Conservation (phyloP, 306 rosid species). For the Carpinus viminea region DNA sequence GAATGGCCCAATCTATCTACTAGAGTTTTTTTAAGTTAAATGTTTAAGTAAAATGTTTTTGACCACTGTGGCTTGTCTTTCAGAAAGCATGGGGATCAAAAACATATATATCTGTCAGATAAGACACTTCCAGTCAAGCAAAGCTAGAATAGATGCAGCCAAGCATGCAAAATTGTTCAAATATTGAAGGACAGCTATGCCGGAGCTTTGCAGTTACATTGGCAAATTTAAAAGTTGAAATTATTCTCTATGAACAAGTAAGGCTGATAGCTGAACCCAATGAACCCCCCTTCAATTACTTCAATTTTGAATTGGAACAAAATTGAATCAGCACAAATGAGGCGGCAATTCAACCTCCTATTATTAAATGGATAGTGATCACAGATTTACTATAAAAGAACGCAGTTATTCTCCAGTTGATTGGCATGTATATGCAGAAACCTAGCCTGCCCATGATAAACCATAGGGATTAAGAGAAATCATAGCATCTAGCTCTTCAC, state of each 20-base stretch:
- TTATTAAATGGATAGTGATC: neutral
- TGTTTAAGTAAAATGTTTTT: neutral
- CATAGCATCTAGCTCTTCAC: neutral
- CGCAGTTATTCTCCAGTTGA: neutral
- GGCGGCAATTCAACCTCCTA: neutral
- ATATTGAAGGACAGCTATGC: neutral
- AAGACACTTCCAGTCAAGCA: neutral
- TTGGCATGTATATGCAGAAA: neutral
- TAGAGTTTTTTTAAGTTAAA: neutral
- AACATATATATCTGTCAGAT: neutral
- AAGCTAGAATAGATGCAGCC: neutral
- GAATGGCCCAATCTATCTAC: too few relatives aligned
- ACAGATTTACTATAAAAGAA: neutral
- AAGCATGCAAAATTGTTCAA: neutral
- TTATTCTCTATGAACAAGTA: neutral
- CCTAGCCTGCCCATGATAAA: slow-evolving; percentile 2
- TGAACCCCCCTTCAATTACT: neutral
- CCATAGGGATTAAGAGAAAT: neutral
- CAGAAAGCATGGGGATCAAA: neutral
- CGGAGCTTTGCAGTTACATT: neutral
- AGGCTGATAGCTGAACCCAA: neutral
- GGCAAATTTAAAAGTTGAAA: neutral
- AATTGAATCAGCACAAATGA: neutral
- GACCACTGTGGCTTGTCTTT: neutral
- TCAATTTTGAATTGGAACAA: neutral